These are phyloP conservation scores for Daedaleopsis sinensis DNA, from an alignment of 768 basidiomycete species.

Conservation along the genomic window DNA sequence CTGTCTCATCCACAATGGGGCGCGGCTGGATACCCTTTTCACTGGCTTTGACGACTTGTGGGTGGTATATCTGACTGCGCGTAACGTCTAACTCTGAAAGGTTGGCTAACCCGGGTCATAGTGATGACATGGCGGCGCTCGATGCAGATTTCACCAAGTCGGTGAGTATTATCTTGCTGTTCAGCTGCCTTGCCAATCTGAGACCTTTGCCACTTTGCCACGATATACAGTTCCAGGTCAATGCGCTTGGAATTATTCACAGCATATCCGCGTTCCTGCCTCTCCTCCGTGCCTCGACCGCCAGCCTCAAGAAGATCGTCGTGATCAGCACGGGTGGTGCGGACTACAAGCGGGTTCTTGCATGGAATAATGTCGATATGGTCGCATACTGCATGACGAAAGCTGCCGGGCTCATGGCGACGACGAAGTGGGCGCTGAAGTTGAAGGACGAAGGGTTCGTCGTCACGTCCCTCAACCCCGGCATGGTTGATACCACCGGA, in stretches of 20 bases:
- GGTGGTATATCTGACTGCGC: slow-evolving; percentile 7
- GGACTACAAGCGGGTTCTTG: slow-evolving; percentile 31
- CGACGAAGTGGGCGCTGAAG: slow-evolving; percentile 39
- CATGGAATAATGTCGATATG: slow-evolving; percentile 1
- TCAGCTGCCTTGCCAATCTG: not conserved
- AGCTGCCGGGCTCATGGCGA: slow-evolving; percentile 39
- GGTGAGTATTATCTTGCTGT: not conserved
- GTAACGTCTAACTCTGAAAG: not conserved
- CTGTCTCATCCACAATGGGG: slow-evolving; percentile 40
- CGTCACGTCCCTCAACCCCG: slow-evolving; percentile 39
- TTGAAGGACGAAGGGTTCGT: slow-evolving; percentile 35
- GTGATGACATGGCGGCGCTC: slow-evolving; percentile 10
- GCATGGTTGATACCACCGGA: slow-evolving; percentile 33
- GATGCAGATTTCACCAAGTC: slow-evolving; percentile 16
- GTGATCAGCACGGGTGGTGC: slow-evolving; percentile 34
- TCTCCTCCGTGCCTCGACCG: slow-evolving; percentile 38
- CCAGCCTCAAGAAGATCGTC: slow-evolving; percentile 39
- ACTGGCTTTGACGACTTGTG: slow-evolving; percentile 27
- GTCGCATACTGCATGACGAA: slow-evolving; percentile 40
- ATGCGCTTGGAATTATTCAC: slow-evolving; percentile 35
- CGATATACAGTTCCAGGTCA: slow-evolving; percentile 20
- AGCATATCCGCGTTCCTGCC: not conserved
- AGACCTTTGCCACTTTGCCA: not conserved
- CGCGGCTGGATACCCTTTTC: slow-evolving; percentile 15
- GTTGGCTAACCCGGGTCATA: not conserved